Base-by-base conservation (phyloP, 2,329 filamentous ascomycete genomes). In the Talaromyces sp. region DNA sequence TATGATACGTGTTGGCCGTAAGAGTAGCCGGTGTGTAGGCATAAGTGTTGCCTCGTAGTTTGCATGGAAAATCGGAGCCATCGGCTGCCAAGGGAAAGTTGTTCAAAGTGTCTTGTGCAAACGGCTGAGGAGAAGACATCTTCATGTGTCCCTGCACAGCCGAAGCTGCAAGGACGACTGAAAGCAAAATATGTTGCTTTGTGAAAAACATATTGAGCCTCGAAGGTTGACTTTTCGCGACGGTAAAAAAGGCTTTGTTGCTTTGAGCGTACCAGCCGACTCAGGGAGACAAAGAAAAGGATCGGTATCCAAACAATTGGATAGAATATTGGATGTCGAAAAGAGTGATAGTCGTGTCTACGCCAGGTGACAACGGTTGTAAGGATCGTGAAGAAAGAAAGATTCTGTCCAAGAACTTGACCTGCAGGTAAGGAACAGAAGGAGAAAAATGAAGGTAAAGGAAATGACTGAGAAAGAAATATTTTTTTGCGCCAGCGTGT, bases 51-150 rank as follows among this genome's bases (percentile, higher is more conserved):
- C 64, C n/a, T 7, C 81, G 76, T 53, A 80, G 73, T 72, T 96
- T 92, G 84, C 94, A 97, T 0, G 94, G 94, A 69, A 89, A 99
- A 70, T 96, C 77, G 37, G 74, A 76, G 0, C 89, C 89, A 37
- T 70, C 69, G 0, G 74, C 72, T 0, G 69, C 65, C 0, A 97
- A 78, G 0, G 94, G 93, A 2, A 76, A 75, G 73, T 89, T 93
- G 73, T 78, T 78, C 19, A 81, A 75, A 9, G 72, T 69, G 15
- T 69, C 65, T 51, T 73, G 65, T 64, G 75, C 66, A 61, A 84
- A 92, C 0, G 91, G 91, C 3, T 77, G 70, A 0, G 94, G 93
- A 8, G 76, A 79, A 54, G 68, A 75, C 80, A 97, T 87, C 40
- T 82, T 76, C 80, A 97, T 88, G 73, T 97, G 94, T 43, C 88